phyloP scores from a whole-genome alignment of 495 filamentous ascomycete species.

The Aspergillus egyptiacus region DNA sequence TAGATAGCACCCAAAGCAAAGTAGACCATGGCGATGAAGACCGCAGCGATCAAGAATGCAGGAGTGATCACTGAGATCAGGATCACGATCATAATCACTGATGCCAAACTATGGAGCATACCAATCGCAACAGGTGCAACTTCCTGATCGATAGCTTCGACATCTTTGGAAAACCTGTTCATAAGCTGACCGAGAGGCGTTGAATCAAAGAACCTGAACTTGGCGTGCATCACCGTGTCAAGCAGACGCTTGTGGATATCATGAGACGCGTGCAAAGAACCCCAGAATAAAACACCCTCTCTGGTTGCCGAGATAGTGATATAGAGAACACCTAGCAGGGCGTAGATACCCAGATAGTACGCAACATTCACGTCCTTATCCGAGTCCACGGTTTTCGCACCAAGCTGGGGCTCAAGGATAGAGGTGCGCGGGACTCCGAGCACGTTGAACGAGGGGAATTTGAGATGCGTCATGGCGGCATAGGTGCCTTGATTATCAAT shows the following conservation, averaged over 20 bases:
- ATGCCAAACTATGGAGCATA: constrained; percentile 59
- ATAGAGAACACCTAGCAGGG: constrained; percentile 66
- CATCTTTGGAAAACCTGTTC: constrained; percentile 97
- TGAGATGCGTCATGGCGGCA: constrained; percentile 35
- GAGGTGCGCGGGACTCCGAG: constrained; percentile 35
- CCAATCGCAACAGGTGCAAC: constrained; percentile 85
- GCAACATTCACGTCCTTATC: constrained; percentile 59
- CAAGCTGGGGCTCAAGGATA: constrained; percentile 27
- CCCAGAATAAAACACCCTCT: constrained; percentile 86
- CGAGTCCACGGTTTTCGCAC: constrained; percentile 15
- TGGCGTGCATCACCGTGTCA: constrained; percentile 73
- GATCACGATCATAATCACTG: constrained; percentile 80
- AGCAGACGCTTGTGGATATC: constrained; percentile 78
- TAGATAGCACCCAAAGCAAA: constrained; percentile 81
- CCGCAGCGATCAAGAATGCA: constrained; percentile 77
- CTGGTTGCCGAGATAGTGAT: constrained; percentile 68
- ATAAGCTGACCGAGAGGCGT: constrained; percentile 95
- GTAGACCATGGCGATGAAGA: constrained; percentile 83
- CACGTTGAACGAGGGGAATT: constrained; percentile 37
- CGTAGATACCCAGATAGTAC: constrained; percentile 84
- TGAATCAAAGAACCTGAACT: constrained; percentile 96
- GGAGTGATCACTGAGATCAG: constrained; percentile 93
- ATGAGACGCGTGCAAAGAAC: constrained; percentile 82
- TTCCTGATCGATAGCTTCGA: constrained; percentile 94
- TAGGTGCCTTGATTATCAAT: constrained; percentile 31